These are phyloP conservation scores for Haematococcus lacustris DNA, from an alignment of 139 green algal species.

Conservation along the genomic window DNA sequence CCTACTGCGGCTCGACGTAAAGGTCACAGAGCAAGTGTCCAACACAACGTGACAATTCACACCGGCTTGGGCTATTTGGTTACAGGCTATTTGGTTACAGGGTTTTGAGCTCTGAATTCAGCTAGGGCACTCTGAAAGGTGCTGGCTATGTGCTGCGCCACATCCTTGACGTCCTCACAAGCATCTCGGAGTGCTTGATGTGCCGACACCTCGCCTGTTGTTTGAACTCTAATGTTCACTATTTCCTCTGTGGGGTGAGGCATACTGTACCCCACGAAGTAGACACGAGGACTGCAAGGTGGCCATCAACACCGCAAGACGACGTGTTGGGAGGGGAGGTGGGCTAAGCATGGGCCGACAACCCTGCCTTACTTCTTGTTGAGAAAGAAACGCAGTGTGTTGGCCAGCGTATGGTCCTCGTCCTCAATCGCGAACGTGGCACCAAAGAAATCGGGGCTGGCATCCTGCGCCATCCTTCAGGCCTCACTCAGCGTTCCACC, in stretches of 20 bases:
- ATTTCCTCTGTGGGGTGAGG: slow-evolving; percentile 75
- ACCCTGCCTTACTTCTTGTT: slow-evolving; percentile 76
- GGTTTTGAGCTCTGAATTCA: too few species aligned
- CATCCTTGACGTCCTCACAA: slow-evolving; percentile 38
- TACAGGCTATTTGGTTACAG: too few species aligned
- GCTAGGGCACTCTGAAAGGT: slow-evolving; percentile 28
- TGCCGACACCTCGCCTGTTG: slow-evolving; percentile 58
- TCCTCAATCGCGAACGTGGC: slow-evolving; percentile 69
- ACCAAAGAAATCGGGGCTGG: slow-evolving; percentile 25
- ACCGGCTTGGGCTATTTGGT: too few species aligned
- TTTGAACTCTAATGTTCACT: slow-evolving; percentile 81
- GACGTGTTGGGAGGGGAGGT: too few species aligned
- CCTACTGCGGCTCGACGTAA: too few species aligned
- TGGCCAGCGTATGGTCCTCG: slow-evolving; percentile 83
- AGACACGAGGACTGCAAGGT: slow-evolving; percentile 61
- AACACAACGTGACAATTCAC: too few species aligned
- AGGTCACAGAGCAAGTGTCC: too few species aligned
- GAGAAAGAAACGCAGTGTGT: slow-evolving; percentile 71
- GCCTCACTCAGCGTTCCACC: too few species aligned
- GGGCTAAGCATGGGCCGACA: too few species aligned
- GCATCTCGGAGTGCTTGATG: slow-evolving; percentile 36
- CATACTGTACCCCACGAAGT: slow-evolving; percentile 76
- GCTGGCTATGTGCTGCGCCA: slow-evolving; percentile 38
- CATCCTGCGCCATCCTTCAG: too few species aligned
- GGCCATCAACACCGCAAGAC: too few species aligned